phyloP scores from a whole-genome alignment of 73 alveolate species.

The Paramecium pentaurelia region DNA sequence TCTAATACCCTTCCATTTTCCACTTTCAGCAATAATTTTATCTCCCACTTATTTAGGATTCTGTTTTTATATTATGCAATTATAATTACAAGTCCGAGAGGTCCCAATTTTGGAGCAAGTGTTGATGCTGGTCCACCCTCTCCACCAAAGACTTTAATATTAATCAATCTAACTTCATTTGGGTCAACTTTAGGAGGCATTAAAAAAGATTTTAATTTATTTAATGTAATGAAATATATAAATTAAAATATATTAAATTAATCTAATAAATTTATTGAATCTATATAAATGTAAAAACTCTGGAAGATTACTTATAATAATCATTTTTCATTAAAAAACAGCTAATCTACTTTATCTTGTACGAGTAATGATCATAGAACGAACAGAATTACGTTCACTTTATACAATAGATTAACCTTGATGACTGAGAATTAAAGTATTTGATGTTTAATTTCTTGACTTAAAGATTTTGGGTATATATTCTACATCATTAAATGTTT shows the following conservation, averaged over 20 bases:
- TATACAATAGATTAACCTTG: background rate
- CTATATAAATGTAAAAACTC: background rate
- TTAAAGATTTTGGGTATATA: background rate
- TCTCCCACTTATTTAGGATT: constrained; percentile 73
- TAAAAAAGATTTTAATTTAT: background rate
- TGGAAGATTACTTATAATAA: background rate
- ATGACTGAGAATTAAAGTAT: background rate
- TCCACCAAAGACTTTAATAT: constrained; percentile 66
- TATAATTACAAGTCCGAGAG: constrained; percentile 59
- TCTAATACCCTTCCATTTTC: constrained; percentile 66
- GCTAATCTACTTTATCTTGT: constrained; percentile 39
- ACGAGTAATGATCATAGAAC: background rate
- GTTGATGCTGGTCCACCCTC: constrained; percentile 66
- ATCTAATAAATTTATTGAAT: background rate
- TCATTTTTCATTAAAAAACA: background rate
- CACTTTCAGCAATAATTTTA: constrained; percentile 64
- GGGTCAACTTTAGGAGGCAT: constrained; percentile 69
- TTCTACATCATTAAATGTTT: background rate
- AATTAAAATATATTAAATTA: background rate
- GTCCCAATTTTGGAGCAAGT: constrained; percentile 72
- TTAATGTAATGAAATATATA: background rate
- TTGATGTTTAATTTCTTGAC: background rate
- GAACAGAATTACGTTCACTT: constrained; percentile 37
- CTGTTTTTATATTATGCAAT: background rate
- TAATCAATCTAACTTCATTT: constrained; percentile 60